A percentile compares a stretch with the other conserved stretches of the same genome.
Evolutionary conservation across 306 rosid genomes (phyloP).

Genomic region (Begonia masoniana): DNA sequence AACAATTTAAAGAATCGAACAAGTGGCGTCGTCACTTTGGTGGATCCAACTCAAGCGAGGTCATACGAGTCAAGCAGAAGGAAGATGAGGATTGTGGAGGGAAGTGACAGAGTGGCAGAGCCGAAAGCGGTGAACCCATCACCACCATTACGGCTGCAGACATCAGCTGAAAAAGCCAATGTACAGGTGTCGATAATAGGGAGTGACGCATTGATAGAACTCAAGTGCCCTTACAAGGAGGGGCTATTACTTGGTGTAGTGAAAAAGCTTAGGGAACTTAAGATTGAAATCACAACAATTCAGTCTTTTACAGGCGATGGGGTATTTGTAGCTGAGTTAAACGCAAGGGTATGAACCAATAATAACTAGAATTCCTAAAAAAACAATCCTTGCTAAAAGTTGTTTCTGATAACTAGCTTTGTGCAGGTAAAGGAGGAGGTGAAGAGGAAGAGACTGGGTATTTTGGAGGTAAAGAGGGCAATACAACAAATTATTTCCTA

Average conservation of each 20-base stretch:
- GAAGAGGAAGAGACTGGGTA: constrained; percentile 67
- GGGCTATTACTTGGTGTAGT: constrained; percentile 68
- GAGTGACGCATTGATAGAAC: constrained; percentile 73
- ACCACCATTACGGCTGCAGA: neutral
- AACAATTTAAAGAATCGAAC: constrained; percentile 17
- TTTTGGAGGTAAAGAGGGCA: constrained; percentile 88
- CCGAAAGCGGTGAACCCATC: constrained; percentile 21
- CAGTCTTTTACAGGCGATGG: constrained; percentile 56
- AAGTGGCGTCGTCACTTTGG: constrained; percentile 9
- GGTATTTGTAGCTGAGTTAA: constrained; percentile 44
- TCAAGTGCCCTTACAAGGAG: constrained; percentile 60
- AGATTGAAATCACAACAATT: constrained; percentile 61
- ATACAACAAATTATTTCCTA: constrained; percentile 68
- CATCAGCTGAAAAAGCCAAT: constrained; percentile 16
- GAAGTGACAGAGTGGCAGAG: constrained; percentile 17
- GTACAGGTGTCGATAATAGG: constrained; percentile 86
- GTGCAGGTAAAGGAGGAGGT: constrained; percentile 52
- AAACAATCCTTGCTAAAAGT: too few species aligned
- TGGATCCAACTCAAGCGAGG: neutral
- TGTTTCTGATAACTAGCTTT: neutral
- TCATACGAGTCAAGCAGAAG: constrained; percentile 29
- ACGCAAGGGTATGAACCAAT: constrained; percentile 44
- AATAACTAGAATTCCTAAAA: neutral
- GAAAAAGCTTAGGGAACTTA: constrained; percentile 47
- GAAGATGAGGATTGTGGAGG: constrained; percentile 70